Evolutionary conservation across 306 rosid genomes (phyloP).

Genomic region (Quillaja saponaria): DNA sequence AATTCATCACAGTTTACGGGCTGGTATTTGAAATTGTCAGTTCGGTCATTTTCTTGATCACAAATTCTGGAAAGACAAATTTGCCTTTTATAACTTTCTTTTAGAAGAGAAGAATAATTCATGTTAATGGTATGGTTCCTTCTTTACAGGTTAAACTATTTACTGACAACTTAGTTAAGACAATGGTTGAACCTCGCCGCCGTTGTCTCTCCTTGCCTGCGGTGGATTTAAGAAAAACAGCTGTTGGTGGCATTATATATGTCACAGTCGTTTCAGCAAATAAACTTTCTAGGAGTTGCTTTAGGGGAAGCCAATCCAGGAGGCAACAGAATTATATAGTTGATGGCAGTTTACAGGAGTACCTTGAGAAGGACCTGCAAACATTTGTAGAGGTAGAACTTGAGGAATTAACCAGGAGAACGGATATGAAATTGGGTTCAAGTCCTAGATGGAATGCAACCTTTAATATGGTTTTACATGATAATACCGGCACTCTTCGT

Average conservation of each 20-base stretch:
- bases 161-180: slow-evolving; percentile 72
- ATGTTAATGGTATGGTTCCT: slow-evolving; percentile 14
- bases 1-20: not conserved
- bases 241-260: slow-evolving; percentile 81
- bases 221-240: slow-evolving; percentile 64
- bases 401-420: slow-evolving; percentile 77
- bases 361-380: slow-evolving; percentile 57
- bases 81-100: slow-evolving; percentile 18
- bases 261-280: slow-evolving; percentile 78
- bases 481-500: slow-evolving; percentile 65
- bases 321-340: slow-evolving; percentile 45
- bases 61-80: not conserved
- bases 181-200: slow-evolving; percentile 98
- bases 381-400: slow-evolving; percentile 93
- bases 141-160: slow-evolving; percentile 71
- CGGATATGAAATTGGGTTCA: slow-evolving; percentile 63
- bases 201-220: slow-evolving; percentile 88
- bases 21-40: too few relatives aligned
- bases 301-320: slow-evolving; percentile 61
- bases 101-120: not conserved
- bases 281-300: slow-evolving; percentile 64
- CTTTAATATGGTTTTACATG: slow-evolving; percentile 92
- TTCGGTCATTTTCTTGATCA: slow-evolving; percentile 8
- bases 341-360: slow-evolving; percentile 57
- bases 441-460: slow-evolving; percentile 88